Evolutionary conservation across 1,139 yeast genomes (phyloP), one percentile per base, ranked within the genome.

Genomic region (Hansenula sp.): DNA sequence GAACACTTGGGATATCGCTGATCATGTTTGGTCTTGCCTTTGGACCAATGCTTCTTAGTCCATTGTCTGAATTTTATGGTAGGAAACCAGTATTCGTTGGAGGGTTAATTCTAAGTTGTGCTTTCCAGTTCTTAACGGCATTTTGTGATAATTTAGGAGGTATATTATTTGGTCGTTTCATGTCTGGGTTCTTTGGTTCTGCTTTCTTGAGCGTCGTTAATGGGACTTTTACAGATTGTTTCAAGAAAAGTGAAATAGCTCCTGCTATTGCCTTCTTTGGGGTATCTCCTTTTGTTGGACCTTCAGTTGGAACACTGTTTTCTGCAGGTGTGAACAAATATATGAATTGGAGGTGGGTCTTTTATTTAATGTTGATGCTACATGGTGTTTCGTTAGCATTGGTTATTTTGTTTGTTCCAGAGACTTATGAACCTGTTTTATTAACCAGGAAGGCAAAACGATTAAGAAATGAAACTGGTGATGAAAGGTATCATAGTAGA

Each of bases 21-120:
- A 33, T 33, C 73, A 82, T 86, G 33, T 65, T 85, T 51, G 93
- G 95, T 2, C 72, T 85, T 54, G 81, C 83, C 15, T 66, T 79
- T 33, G 95, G 95, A 4, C 95, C 96, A 0, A 66, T 86, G 51
- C 63, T 86, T 34, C 76, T 90, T 71, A 88, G 91, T 4, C 96
- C 96, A 4, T 63, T 87, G 35, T 82, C 91, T 15, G 96, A 87
- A 60, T 77, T 82, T 50, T 77, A 79, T 45, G 96, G 96, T 9
- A 71, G 96, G 47, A 79, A 82, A 54, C 68, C 79, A 2, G 87
- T 87, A 1, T 86, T 82, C 53, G 64, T 84, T 33, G 66, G 74
- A 42, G 80, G 89, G 0, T 70, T 81, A 44, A 66, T 74, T 2
- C 60, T 82, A 15, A 81, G 82, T 52, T 71, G 76, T 21, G 68